A percentile compares a stretch with the other conserved stretches of the same genome.
Evolutionary conservation across 345 rosid species (phyloP).

Genomic region (Angophora floribunda): DNA sequence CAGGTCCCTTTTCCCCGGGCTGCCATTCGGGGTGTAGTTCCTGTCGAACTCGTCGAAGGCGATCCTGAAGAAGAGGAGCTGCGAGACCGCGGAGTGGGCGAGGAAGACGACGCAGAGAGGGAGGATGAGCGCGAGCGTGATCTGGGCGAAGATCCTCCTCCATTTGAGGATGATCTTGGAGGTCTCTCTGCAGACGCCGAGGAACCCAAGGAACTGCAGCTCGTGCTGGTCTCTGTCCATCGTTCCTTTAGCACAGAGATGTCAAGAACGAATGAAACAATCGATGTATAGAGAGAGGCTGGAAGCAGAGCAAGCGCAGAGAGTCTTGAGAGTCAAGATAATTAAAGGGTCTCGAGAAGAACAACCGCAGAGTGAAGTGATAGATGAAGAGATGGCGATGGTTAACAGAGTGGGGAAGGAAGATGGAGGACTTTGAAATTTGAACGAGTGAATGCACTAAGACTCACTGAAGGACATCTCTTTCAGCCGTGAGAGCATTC

Average conservation of each 20-base stretch:
- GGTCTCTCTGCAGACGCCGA: conserved; percentile 27
- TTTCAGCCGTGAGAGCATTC: background rate
- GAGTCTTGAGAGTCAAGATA: no score
- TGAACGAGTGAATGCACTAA: background rate
- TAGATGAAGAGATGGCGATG: no score
- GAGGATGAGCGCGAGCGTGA: conserved; percentile 32
- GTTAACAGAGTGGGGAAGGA: no score
- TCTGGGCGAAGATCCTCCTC: conserved; percentile 32
- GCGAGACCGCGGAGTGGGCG: conserved; percentile 15
- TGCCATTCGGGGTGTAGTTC: background rate
- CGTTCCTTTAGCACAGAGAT: background rate
- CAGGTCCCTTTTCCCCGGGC: background rate
- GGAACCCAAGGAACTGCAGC: conserved; percentile 31
- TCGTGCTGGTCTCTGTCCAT: conserved; percentile 41
- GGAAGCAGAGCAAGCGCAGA: background rate
- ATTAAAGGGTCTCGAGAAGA: background rate
- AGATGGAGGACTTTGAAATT: no score
- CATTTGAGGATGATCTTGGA: conserved; percentile 29
- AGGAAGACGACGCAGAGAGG: conserved; percentile 39
- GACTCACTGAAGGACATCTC: background rate
- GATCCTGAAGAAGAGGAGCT: conserved; percentile 8
- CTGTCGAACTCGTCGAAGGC: background rate
- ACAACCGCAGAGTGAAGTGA: background rate
- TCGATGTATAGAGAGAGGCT: no score
- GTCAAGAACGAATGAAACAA: background rate